Conservation (phyloP, 257 asterid genomes). For the Nicotiana knightiana region DNA sequence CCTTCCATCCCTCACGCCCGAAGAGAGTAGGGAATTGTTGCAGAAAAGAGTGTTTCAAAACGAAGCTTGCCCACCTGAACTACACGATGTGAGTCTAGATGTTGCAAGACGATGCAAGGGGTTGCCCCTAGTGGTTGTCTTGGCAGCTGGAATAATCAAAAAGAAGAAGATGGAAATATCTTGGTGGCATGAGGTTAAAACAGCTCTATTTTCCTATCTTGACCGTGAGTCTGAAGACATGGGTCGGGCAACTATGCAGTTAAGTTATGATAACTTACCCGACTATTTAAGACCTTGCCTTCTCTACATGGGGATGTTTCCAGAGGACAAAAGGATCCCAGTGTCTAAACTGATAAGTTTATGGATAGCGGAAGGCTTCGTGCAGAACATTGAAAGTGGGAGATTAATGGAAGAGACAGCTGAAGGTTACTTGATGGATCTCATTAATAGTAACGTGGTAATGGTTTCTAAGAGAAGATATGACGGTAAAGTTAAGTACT, state of each 20-base stretch:
- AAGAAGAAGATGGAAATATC: neutral
- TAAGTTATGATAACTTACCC: neutral
- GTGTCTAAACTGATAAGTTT: neutral
- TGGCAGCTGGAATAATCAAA: neutral
- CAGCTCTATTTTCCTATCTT: neutral
- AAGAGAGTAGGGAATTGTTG: too few relatives aligned
- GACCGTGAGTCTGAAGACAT: neutral
- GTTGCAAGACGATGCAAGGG: constrained; percentile 11
- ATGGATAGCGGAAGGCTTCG: too few relatives aligned
- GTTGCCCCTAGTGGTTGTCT: neutral
- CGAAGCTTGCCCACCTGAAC: too few relatives aligned
- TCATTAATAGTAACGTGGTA: too few relatives aligned
- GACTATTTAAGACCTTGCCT: neutral
- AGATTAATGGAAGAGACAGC: too few relatives aligned
- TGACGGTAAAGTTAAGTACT: too few relatives aligned
- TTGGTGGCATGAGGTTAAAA: neutral
- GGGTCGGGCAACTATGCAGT: neutral
- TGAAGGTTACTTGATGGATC: too few relatives aligned
- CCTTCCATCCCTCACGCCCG: too few relatives aligned
- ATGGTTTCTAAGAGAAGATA: too few relatives aligned
- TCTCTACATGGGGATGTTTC: constrained; percentile 9
- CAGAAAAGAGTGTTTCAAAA: too few relatives aligned
- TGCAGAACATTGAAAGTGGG: too few relatives aligned
- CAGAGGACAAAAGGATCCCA: neutral
- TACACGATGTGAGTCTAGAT: too few relatives aligned